Evolutionary conservation across 2,329 filamentous ascomycete species (phyloP), one percentile per base, ranked within the genome.

Genomic region (Microascus cirrosus): DNA sequence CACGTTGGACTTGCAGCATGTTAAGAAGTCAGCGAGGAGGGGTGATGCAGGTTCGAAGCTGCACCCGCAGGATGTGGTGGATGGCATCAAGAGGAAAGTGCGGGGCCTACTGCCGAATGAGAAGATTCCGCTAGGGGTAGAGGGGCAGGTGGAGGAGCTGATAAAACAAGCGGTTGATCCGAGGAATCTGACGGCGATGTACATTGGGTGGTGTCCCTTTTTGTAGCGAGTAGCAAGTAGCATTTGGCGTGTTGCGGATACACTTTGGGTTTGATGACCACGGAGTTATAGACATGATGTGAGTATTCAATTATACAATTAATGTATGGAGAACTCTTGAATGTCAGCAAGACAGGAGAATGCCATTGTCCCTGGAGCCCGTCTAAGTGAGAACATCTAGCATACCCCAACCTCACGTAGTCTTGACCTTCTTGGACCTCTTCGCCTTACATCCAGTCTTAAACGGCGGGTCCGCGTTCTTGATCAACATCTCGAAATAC

Each of bases 121-220:
- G 75, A 93, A 85, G 62, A 94, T 99, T 58, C 93, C 94, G 51
- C 75, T 99, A 61, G 91, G 91, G 32, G 91, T 97, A 1, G 94
- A 97, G 71, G 94, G 95, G 0, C 94, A 99, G 74, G 94, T 96
- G n/a, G 89, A 96, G 69, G 90, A 95, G 71, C 72, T 99, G 70
- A 94, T 99, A 64, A 83, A 87, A 68, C 86, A 93, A 74, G 94
- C 95, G 36, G 88, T 87, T 24, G 85, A 91, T 70, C 83, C 86
- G 59, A 81, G 75, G 67, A 95, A 94, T 69, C 71, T 99, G 71
- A 83, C 89, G 20, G 83, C 85, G 45, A 99, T 99, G 95, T 99
- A 97, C 72, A 96, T 97, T 72, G 94, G 94, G 22, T 97, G 93
- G 93, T 82, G 80, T 66, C 77, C 81, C 24, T 84, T 84, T 64